Base-by-base conservation (phyloP, 768 basidiomycete species). In the Daedalea quercina region DNA sequence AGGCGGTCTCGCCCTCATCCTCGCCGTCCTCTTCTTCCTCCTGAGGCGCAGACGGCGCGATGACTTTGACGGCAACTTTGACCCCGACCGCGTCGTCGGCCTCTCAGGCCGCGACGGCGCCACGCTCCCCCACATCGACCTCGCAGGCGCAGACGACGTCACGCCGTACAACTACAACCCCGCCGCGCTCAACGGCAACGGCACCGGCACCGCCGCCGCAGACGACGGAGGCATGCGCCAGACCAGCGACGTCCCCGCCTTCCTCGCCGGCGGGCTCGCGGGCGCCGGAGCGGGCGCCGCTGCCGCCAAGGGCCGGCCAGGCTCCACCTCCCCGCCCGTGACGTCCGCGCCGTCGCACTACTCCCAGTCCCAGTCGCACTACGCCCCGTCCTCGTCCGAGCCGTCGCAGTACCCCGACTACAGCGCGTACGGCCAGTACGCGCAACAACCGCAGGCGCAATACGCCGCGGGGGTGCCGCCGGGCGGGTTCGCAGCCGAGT, bases 51-150 rank as follows among this genome's bases (percentile, higher is more conserved):
- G 58, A 25, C 31, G 48, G n/a, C 56, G 60, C 31, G 70, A 75
- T 52, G 76, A 78, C 24, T 77, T 77, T 44, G 76, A 77, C 51
- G 76, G 76, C 47, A 68, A 77, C 66, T 77, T 77, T 53, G 76
- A 77, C 35, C 76, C 76, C 0, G 76, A 77, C 54, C 71, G 69
- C 4, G 69, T 77, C 40, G 55, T 68, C 2, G 62, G 60, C 11
- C 67, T 66, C 28, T 33, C 15, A n/a, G 65, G 46, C 28, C 60
- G 60, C 3, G 65, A 62, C 42, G 60, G 56, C 50, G 56, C 23
- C 3, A 62, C 56, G 20, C 57, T 63, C 20, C 63, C 66, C 9
- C 40, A 52, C 35, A 47, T 59, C 44, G 63, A 56, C 35, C 58
- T 59, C 22, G 55, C n/a, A 44, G 56, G 48, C 3, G 58, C 56